These are phyloP conservation scores for Pseudofabraea citricarpa DNA, from an alignment of 2,329 filamentous ascomycete genomes.

Conservation along the genomic window DNA sequence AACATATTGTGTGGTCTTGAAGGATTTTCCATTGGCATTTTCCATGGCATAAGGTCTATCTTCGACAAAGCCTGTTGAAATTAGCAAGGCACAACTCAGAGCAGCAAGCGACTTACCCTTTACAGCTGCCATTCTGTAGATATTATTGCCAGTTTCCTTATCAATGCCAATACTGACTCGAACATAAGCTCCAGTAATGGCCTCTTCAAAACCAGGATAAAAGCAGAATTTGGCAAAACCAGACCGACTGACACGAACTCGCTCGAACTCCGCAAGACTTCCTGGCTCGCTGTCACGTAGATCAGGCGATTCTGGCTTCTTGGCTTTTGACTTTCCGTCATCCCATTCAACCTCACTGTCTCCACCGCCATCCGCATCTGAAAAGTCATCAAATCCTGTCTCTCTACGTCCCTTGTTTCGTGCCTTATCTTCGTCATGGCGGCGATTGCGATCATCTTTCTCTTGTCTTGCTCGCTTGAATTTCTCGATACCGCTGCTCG, in stretches of 20 bases:
- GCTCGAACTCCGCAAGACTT: conserved; percentile 76
- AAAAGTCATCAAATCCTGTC: conserved; percentile 44
- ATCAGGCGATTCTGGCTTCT: conserved; percentile 38
- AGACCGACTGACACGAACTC: conserved; percentile 75
- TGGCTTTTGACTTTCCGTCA: conserved; percentile 44
- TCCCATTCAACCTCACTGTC: conserved; percentile 81
- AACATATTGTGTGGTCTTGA: conserved; percentile 83
- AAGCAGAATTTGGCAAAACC: conserved; percentile 91
- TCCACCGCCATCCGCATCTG: conserved; percentile 59
- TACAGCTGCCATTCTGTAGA: conserved; percentile 85
- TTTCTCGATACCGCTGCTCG: conserved; percentile 68
- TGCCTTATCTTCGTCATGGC: conserved; percentile 56
- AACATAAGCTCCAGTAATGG: conserved; percentile 78
- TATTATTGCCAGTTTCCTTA: conserved; percentile 63
- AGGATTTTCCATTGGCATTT: conserved; percentile 65
- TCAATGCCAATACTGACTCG: conserved; percentile 81
- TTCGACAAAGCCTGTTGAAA: conserved; percentile 60
- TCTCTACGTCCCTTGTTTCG: conserved; percentile 43
- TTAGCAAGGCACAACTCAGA: conserved; percentile 25
- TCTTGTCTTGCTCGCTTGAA: conserved; percentile 58
- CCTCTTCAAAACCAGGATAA: conserved; percentile 80
- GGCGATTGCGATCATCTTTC: conserved; percentile 59
- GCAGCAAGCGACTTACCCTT: conserved; percentile 62
- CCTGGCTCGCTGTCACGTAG: conserved; percentile 57
- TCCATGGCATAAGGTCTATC: conserved; percentile 82